phyloP scores from a whole-genome alignment of 2,329 filamentous ascomycete species.

The Didymosphaeria variabile region DNA sequence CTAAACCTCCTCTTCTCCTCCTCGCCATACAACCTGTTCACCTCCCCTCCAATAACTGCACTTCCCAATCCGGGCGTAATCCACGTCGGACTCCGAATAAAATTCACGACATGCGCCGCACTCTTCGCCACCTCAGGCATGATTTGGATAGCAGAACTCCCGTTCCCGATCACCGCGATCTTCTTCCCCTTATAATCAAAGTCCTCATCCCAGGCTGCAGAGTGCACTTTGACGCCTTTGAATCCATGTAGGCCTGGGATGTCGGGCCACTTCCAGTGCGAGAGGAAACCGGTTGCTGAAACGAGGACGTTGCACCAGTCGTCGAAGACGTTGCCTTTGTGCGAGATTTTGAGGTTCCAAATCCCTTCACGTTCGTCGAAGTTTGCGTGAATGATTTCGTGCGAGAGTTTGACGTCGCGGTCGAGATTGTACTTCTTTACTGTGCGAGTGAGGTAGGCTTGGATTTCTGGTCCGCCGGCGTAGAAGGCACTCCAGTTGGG shows the following conservation, averaged over 20 bases:
- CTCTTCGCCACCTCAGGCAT: conserved; percentile 21
- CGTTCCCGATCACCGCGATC: conserved; percentile 34
- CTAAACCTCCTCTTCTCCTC: neutral
- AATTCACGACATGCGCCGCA: conserved; percentile 30
- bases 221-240: conserved; percentile 62
- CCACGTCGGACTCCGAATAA: conserved; percentile 31
- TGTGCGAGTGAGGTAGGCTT: conserved; percentile 50
- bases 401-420: conserved; percentile 40
- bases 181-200: conserved; percentile 30
- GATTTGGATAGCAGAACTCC: conserved; percentile 31
- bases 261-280: conserved; percentile 50
- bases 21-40: neutral
- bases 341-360: conserved; percentile 29
- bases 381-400: conserved; percentile 43
- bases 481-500: conserved; percentile 53
- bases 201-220: conserved; percentile 61
- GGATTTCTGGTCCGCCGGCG: conserved; percentile 49
- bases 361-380: conserved; percentile 46
- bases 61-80: conserved; percentile 6
- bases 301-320: conserved; percentile 30
- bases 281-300: conserved; percentile 23
- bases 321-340: conserved; percentile 17
- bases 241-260: conserved; percentile 59
- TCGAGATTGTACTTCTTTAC: conserved; percentile 39
- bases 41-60: neutral